Conservation (phyloP, 2,329 filamentous ascomycete species). For the Chaetomium strumarium region DNA sequence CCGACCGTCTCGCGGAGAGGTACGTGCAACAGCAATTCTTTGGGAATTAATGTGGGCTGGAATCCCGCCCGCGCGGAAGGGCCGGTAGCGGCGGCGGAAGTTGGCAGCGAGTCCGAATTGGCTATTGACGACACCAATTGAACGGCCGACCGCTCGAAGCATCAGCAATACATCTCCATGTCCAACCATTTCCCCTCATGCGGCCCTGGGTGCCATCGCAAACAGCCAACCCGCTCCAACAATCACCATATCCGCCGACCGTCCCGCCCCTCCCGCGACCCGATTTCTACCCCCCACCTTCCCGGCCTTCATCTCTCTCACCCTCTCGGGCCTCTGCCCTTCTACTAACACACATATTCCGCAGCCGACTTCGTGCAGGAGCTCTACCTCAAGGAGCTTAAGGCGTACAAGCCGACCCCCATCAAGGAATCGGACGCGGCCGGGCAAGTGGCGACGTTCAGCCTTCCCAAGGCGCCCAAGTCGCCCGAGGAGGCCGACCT, state of each 20-base stretch:
- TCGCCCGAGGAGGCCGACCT: conserved; percentile 94
- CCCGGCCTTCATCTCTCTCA: not conserved
- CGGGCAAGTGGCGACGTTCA: conserved; percentile 87
- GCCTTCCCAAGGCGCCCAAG: conserved; percentile 68
- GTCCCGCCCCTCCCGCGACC: not conserved
- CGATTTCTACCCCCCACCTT: not conserved
- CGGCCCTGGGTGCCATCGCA: no score
- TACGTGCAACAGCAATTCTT: conserved; percentile 35
- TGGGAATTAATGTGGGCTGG: not conserved
- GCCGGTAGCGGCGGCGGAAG: conserved; percentile 1
- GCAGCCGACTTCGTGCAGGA: conserved; percentile 96
- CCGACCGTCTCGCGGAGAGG: conserved; percentile 57
- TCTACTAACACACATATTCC: conserved; percentile 1
- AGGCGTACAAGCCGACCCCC: conserved; percentile 82
- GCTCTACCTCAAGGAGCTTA: conserved; percentile 93
- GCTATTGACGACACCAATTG: conserved; percentile 5
- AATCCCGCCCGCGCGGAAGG: conserved; percentile 9
- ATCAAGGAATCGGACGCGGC: conserved; percentile 83
- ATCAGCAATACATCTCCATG: not conserved
- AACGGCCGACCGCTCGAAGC: not conserved
- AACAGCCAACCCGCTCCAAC: no score
- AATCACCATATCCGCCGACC: not conserved
- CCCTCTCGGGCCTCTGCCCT: not conserved
- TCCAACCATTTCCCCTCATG: not conserved
- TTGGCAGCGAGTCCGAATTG: not conserved